Conservation (phyloP, 306 rosid species). For the Datisca glomerata region DNA sequence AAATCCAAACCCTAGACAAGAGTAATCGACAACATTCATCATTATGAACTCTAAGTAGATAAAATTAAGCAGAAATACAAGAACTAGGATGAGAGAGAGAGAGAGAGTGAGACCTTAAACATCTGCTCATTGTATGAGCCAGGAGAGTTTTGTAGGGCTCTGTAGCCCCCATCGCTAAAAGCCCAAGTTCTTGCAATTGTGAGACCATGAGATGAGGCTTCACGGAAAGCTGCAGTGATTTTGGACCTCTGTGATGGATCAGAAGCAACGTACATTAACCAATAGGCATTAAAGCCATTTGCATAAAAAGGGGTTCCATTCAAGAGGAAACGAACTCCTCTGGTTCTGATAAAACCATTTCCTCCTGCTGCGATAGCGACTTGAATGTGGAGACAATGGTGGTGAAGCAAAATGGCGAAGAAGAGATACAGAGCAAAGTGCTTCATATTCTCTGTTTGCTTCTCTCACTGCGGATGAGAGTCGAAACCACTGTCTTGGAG, state of each 20-base stretch:
- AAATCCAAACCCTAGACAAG: conserved; percentile 74
- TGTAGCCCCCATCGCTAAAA: conserved; percentile 84
- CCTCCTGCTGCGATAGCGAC: conserved; percentile 60
- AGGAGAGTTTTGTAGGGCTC: conserved; percentile 71
- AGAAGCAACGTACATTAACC: conserved; percentile 80
- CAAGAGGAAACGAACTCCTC: conserved; percentile 51
- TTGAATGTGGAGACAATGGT: conserved; percentile 15
- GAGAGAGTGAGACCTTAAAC: conserved; percentile 44
- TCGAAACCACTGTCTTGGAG: conserved; percentile 15
- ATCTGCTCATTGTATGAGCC: conserved; percentile 78
- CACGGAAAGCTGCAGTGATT: conserved; percentile 52
- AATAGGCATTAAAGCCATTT: conserved; percentile 88
- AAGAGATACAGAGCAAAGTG: conserved; percentile 29
- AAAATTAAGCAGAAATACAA: background rate
- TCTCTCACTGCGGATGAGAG: conserved; percentile 1
- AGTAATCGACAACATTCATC: background rate
- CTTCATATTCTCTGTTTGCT: conserved; percentile 35
- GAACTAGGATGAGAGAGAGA: background rate
- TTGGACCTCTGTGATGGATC: conserved; percentile 76
- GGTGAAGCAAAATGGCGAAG: conserved; percentile 29
- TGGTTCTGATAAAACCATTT: conserved; percentile 59
- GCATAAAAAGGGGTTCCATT: conserved; percentile 76
- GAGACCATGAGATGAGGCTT: conserved; percentile 68
- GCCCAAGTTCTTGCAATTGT: conserved; percentile 96
- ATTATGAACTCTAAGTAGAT: background rate